phyloP scores from a whole-genome alignment of 805 yeast genomes.

The Grigorovia transvaalensis region DNA sequence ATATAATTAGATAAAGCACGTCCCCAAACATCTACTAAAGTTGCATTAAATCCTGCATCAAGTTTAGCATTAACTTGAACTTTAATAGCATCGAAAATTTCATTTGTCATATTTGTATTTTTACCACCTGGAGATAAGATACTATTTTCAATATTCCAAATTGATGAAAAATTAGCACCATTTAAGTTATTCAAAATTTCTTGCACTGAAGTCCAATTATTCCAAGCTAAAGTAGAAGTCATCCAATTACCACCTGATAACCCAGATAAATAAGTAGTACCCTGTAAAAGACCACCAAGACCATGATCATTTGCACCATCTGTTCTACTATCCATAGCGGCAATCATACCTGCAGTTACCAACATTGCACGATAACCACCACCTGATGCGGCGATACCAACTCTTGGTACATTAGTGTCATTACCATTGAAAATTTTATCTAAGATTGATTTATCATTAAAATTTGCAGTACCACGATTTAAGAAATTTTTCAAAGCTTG shows the following conservation, averaged over 20 bases:
- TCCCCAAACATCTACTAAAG: conserved; percentile 75
- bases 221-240: conserved; percentile 54
- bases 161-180: conserved; percentile 28
- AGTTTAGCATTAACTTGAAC: conserved; percentile 43
- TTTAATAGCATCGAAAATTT: conserved; percentile 42
- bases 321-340: conserved; percentile 76
- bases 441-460: conserved; percentile 10
- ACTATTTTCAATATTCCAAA: conserved; percentile 64
- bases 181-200: conserved; percentile 35
- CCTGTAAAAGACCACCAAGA: conserved; percentile 64
- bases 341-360: conserved; percentile 70
- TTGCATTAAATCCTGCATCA: conserved; percentile 54
- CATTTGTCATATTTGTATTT: conserved; percentile 40
- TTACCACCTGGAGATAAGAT: conserved; percentile 55
- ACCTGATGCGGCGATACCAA: conserved; percentile 63
- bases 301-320: conserved; percentile 42
- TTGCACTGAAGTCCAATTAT: conserved; percentile 65
- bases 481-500: conserved; percentile 38
- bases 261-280: conserved; percentile 63
- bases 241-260: conserved; percentile 84
- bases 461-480: conserved; percentile 29
- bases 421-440: conserved; percentile 16
- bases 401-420: conserved; percentile 29
- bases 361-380: conserved; percentile 92
- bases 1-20: conserved; percentile 64